These are phyloP conservation scores for Dichotomopilus funicola DNA, from an alignment of 2,329 filamentous ascomycete species.

Conservation along the genomic window DNA sequence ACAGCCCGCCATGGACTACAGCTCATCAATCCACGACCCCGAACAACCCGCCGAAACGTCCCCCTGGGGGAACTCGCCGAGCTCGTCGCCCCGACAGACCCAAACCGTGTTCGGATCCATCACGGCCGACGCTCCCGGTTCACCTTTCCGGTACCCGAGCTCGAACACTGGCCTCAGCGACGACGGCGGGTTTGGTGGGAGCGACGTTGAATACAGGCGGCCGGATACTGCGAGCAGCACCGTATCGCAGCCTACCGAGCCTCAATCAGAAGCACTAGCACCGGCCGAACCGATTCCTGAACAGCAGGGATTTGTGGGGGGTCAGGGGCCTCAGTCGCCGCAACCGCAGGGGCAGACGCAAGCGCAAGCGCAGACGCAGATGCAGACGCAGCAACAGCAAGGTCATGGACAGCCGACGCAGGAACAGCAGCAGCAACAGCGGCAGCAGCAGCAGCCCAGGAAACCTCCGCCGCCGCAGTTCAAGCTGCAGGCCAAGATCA, in stretches of 20 bases:
- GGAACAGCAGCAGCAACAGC: conserved; percentile 44
- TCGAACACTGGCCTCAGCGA: conserved; percentile 39
- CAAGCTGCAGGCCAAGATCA: conserved; percentile 91
- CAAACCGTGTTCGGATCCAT: conserved; percentile 38
- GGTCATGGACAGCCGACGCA: conserved; percentile 23
- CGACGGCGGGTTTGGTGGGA: conserved; percentile 30
- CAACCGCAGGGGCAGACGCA: conserved; percentile 23
- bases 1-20: conserved; percentile 48
- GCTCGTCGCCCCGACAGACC: conserved; percentile 43
- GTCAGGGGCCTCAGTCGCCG: conserved; percentile 27
- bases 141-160: conserved; percentile 38
- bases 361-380: conserved; percentile 23
- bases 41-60: conserved; percentile 48
- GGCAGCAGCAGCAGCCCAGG: conserved; percentile 40
- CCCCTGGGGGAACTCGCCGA: conserved; percentile 51
- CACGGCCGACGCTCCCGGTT: conserved; percentile 34
- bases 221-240: conserved; percentile 43
- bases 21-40: conserved; percentile 47
- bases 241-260: conserved; percentile 35
- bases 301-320: conserved; percentile 9
- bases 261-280: conserved; percentile 21
- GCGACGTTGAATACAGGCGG: conserved; percentile 37
- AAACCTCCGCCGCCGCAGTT: conserved; percentile 59
- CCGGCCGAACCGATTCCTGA: conserved; percentile 15
- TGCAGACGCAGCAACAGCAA: conserved; percentile 22